phyloP scores from a whole-genome alignment of 176 grass and related monocot species.

The sorghum (Sorghum bicolor) region DNA sequence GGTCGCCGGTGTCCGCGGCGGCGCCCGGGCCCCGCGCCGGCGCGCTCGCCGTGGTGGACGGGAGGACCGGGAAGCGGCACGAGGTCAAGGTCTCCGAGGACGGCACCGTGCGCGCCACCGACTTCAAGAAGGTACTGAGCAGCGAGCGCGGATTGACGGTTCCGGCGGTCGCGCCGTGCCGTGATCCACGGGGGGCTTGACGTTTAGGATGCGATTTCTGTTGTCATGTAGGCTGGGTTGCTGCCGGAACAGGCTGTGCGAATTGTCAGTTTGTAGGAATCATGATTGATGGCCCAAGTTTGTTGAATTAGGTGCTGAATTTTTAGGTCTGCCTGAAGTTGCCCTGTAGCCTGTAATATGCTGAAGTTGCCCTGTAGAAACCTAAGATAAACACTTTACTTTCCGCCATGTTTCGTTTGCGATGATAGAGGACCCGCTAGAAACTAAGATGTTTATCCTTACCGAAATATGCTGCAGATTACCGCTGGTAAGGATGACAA shows the following conservation, averaged over 20 bases:
- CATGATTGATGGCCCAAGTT: no score
- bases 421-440: not conserved
- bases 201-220: not conserved
- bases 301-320: not conserved
- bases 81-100: conserved; percentile 70
- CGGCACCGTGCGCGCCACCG: conserved; percentile 72
- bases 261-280: not conserved
- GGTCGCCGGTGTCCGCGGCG: conserved; percentile 38
- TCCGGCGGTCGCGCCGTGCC: not conserved
- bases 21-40: conserved; percentile 42
- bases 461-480: conserved; percentile 46
- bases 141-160: not conserved
- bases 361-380: not conserved
- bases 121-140: conserved; percentile 75
- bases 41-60: conserved; percentile 55
- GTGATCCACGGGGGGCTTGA: not conserved
- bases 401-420: not conserved
- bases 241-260: not conserved
- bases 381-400: not conserved
- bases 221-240: not conserved
- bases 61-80: conserved; percentile 64
- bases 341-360: no score
- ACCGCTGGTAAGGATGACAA: conserved; percentile 80
- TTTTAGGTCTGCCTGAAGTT: not conserved
- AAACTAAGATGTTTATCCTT: not conserved